Conservation (phyloP, 495 filamentous ascomycete species). For the Trichoderma parareesei region DNA sequence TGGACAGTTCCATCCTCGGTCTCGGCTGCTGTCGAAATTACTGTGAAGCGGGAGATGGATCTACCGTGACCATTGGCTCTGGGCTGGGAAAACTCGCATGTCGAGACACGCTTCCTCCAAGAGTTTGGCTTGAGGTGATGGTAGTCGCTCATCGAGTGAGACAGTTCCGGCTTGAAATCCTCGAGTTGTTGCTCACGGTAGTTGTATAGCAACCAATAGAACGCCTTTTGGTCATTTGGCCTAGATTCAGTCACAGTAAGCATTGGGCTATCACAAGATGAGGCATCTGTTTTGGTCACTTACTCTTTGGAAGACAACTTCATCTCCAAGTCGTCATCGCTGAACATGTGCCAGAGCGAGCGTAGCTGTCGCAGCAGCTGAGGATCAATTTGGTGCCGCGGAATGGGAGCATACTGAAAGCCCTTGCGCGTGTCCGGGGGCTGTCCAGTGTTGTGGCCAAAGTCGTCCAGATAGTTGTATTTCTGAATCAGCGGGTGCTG, state of each 20-base stretch:
- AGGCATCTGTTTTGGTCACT: conserved; percentile 13
- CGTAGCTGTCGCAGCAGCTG: conserved; percentile 77
- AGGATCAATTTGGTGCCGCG: conserved; percentile 54
- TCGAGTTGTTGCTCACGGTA: conserved; percentile 77
- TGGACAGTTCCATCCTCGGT: conserved; percentile 29
- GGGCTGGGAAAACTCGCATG: conserved; percentile 39
- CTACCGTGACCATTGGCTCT: conserved; percentile 38
- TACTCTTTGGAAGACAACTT: conserved; percentile 62
- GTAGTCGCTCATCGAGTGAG: conserved; percentile 78
- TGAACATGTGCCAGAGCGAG: conserved; percentile 77
- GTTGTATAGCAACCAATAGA: conserved; percentile 74
- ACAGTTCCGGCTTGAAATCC: conserved; percentile 66
- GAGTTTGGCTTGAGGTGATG: conserved; percentile 60
- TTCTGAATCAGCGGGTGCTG: conserved; percentile 71
- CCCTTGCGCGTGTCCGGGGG: conserved; percentile 19
- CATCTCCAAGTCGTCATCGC: conserved; percentile 59
- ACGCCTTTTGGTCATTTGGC: conserved; percentile 79
- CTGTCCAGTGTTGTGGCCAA: conserved; percentile 25
- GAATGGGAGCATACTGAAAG: conserved; percentile 26
- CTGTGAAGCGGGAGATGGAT: conserved; percentile 60
- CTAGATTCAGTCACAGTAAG: conserved; percentile 36
- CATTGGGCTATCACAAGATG: background rate
- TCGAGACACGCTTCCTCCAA: conserved; percentile 41
- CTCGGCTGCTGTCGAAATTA: conserved; percentile 51
- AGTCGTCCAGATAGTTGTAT: conserved; percentile 60